Evolutionary conservation across 106 monocot species (phyloP).

Genomic region (Dendrobium huoshanense): DNA sequence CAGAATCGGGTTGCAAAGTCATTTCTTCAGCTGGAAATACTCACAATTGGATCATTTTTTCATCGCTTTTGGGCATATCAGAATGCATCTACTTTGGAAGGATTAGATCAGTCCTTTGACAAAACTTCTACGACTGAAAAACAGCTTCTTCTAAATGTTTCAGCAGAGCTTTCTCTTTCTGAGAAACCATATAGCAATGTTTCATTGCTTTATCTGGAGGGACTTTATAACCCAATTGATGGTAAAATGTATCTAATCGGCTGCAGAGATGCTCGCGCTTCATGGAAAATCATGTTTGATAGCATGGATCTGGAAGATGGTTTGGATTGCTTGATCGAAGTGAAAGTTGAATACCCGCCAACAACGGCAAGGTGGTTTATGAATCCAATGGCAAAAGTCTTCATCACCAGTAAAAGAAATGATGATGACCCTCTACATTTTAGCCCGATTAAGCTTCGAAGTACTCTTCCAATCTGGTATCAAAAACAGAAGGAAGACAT

Average conservation of each 20-base stretch:
- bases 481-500: constrained; percentile 43
- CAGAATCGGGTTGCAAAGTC: constrained; percentile 4
- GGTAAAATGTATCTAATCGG: constrained; percentile 61
- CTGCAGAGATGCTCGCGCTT: constrained; percentile 45
- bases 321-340: constrained; percentile 57
- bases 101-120: neutral
- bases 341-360: constrained; percentile 60
- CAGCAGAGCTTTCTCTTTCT: constrained; percentile 35
- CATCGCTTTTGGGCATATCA: constrained; percentile 13
- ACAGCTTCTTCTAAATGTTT: constrained; percentile 44
- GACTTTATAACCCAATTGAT: constrained; percentile 56
- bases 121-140: constrained; percentile 23
- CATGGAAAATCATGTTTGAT: constrained; percentile 39
- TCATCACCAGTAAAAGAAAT: constrained; percentile 43
- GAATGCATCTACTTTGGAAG: neutral
- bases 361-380: constrained; percentile 59
- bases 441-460: constrained; percentile 33
- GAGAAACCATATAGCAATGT: constrained; percentile 30
- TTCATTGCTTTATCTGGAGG: constrained; percentile 45
- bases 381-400: constrained; percentile 42
- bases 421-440: constrained; percentile 53
- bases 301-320: constrained; percentile 47
- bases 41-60: constrained; percentile 37
- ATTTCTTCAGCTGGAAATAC: constrained; percentile 33
- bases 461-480: constrained; percentile 54